Conservation (phyloP, 1,139 yeast species). For the Candida sanyaensis region DNA sequence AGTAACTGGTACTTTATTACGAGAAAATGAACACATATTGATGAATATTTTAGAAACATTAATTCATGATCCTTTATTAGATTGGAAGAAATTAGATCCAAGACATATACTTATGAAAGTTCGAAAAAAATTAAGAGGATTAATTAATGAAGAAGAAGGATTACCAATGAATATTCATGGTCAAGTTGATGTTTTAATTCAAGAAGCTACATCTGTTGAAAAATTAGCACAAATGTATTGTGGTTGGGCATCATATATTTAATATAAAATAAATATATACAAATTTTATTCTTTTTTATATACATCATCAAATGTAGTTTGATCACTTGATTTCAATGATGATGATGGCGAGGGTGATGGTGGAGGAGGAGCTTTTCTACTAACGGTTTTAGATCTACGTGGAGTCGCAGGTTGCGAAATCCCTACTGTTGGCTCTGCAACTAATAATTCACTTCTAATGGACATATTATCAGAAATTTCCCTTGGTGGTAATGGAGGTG, state of each 20-base stretch:
- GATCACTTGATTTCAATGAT: conserved; percentile 2
- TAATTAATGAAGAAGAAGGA: conserved; percentile 75
- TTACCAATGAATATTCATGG: conserved; percentile 89
- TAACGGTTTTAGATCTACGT: conserved; percentile 5
- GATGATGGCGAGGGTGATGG: conserved; percentile 14
- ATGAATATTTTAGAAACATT: conserved; percentile 93
- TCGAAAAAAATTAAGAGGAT: conserved; percentile 80
- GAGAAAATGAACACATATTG: conserved; percentile 82
- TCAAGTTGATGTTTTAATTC: conserved; percentile 87
- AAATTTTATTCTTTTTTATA: background rate
- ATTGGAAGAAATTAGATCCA: conserved; percentile 59
- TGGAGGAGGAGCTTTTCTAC: conserved; percentile 13
- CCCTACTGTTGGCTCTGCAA: conserved; percentile 16
- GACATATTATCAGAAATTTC: conserved; percentile 7
- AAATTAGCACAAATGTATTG: conserved; percentile 84
- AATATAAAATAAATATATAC: conserved; percentile 1
- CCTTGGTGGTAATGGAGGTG: conserved; percentile 5
- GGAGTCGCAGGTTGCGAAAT: conserved; percentile 14
- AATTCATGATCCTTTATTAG: conserved; percentile 87
- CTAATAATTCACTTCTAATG: conserved; percentile 11
- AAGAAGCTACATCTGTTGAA: conserved; percentile 74
- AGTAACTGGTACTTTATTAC: conserved; percentile 70
- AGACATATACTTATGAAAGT: conserved; percentile 74
- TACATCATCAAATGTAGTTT: background rate
- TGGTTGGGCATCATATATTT: conserved; percentile 84